Evolutionary conservation across 1,139 yeast genomes (phyloP).

Genomic region (Hansenula sp.): DNA sequence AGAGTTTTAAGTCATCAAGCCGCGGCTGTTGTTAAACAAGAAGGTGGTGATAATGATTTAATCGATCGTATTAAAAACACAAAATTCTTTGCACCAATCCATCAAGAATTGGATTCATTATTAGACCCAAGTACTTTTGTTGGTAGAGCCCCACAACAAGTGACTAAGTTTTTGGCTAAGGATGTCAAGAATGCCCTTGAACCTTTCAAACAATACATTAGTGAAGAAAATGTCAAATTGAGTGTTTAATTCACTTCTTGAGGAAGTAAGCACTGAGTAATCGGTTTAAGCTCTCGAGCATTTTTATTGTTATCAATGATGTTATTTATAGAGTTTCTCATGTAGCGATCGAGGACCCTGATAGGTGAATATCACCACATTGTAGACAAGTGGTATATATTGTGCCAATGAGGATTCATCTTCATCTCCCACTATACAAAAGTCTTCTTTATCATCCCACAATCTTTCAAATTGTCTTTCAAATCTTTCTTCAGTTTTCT

Average conservation of each 20-base stretch:
- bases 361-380: no score
- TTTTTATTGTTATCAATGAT: no score
- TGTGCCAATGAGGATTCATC: no score
- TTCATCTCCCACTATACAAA: no score
- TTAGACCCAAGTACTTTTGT: conserved; percentile 93
- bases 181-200: conserved; percentile 83
- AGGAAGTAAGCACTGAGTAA: not conserved
- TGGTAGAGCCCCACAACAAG: conserved; percentile 98
- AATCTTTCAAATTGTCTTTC: no score
- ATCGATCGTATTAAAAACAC: conserved; percentile 83
- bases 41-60: conserved; percentile 97
- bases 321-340: no score
- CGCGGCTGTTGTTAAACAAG: conserved; percentile 93
- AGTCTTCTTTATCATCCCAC: no score
- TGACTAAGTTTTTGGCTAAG: conserved; percentile 82
- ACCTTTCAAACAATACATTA: conserved; percentile 60
- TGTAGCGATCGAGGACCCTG: no score
- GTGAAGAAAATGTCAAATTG: conserved; percentile 60
- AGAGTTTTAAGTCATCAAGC: conserved; percentile 97
- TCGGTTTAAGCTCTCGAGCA: no score
- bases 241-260: conserved; percentile 48
- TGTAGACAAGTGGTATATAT: no score
- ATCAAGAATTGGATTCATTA: conserved; percentile 73
- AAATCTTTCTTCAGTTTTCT: no score
- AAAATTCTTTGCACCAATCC: conserved; percentile 84